These are phyloP conservation scores for Hypholoma fasciculare DNA, from an alignment of 768 basidiomycete species.

Conservation along the genomic window DNA sequence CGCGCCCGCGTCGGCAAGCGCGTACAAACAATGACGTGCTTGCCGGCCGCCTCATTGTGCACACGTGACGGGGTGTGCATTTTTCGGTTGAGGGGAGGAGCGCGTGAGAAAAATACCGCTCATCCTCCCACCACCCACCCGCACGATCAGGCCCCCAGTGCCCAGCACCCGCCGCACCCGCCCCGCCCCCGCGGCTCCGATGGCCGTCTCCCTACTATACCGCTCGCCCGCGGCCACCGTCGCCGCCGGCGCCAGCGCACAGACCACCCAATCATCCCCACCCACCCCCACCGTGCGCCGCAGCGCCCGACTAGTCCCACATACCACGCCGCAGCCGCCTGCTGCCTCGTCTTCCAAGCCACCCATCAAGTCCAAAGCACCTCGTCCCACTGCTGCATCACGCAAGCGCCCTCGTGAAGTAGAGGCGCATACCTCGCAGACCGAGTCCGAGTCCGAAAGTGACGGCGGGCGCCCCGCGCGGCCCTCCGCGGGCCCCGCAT, in stretches of 20 bases:
- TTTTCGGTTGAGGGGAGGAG: not conserved
- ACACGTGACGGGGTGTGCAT: not conserved
- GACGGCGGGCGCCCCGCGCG: not conserved
- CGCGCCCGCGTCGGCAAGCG: not conserved
- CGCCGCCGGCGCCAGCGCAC: not conserved
- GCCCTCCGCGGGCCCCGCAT: not conserved
- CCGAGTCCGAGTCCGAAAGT: slow-evolving; percentile 3
- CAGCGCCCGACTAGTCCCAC: not conserved
- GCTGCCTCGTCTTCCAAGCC: not conserved
- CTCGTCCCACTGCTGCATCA: not conserved
- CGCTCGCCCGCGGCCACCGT: not conserved
- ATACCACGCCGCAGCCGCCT: not conserved
- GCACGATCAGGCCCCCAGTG: not conserved
- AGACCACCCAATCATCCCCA: not conserved
- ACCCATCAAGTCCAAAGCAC: not conserved
- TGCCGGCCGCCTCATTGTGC: not conserved
- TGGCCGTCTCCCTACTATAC: not conserved
- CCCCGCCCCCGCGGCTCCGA: not conserved
- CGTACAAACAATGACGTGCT: not conserved
- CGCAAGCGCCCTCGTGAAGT: not conserved
- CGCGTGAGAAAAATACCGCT: not conserved
- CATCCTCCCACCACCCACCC: slow-evolving; percentile 1
- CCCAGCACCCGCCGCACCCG: not conserved
- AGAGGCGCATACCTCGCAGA: slow-evolving; percentile 2
- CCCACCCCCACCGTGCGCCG: not conserved